A percentile compares a stretch with the other conserved stretches of the same genome.
These are phyloP conservation scores for Pythium pyrilobum DNA, from an alignment of 352 stramenopile species.

Conservation along the genomic window DNA sequence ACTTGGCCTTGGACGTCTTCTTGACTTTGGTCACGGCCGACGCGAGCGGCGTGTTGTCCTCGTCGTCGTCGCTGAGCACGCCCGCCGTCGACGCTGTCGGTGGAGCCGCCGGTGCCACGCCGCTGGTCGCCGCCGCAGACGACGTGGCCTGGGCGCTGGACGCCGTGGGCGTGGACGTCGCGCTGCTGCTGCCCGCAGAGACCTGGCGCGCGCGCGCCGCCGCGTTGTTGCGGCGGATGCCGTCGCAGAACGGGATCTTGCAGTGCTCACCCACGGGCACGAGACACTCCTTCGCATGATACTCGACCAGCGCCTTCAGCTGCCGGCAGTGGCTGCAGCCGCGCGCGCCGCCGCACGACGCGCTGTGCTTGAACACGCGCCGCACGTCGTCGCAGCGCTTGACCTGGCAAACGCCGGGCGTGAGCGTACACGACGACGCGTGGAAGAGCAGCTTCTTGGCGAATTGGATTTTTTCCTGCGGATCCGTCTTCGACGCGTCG, in stretches of 20 bases:
- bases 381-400: constrained; percentile 85
- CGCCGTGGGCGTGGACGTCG: constrained; percentile 7
- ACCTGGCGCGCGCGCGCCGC: constrained; percentile 19
- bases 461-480: constrained; percentile 81
- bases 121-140: background rate
- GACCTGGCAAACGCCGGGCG: constrained; percentile 64
- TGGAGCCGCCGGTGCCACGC: background rate
- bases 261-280: constrained; percentile 62
- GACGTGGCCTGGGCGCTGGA: constrained; percentile 14
- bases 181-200: constrained; percentile 2
- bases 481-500: constrained; percentile 23
- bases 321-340: constrained; percentile 78
- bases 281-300: constrained; percentile 73
- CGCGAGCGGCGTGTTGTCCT: constrained; percentile 69
- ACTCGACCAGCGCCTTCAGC: constrained; percentile 78
- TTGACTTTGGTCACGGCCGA: constrained; percentile 65
- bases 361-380: constrained; percentile 82
- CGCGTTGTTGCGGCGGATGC: constrained; percentile 52
- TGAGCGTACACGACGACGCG: constrained; percentile 54
- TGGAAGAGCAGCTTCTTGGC: constrained; percentile 78
- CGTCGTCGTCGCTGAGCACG: constrained; percentile 48
- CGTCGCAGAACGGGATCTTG: constrained; percentile 81
- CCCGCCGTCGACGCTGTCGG: constrained; percentile 4
- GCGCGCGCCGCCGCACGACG: constrained; percentile 59
- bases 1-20: constrained; percentile 54